Evolutionary conservation across 2,329 filamentous ascomycete genomes (phyloP), one percentile per base, ranked within the genome.

Genomic region (Ophiocordyceps camponoti-rufipedis): DNA sequence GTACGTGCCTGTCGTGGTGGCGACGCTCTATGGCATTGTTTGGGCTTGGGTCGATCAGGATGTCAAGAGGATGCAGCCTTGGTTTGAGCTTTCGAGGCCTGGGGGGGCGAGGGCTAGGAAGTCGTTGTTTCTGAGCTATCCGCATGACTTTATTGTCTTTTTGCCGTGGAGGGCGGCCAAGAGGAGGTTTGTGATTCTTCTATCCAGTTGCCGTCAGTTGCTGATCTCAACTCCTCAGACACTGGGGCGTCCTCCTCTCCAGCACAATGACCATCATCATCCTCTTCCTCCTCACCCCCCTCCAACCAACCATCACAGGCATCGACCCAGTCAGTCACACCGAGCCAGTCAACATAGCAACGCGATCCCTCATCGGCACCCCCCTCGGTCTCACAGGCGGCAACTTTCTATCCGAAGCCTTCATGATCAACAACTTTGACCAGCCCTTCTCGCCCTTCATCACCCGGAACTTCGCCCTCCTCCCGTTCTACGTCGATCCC

Each of bases 21-120:
- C 74, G 0, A 68, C 79, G 0, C 7, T 72, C 0, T 79, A 75
- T 49, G 72, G 72, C 38, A 62, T 78, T 1, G 42, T 70, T 0
- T 80, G 75, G 74, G 66, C 62, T 3, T 77, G 74, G 72, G 63
- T 78, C 0, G 75, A 80, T 44, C 54, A 80, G 0, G 72, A 81
- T 33, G 59, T 66, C 0, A 75, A 77, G 47, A 52, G 77, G 0
- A 59, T 80, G 41, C 74, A 81, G 32, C 75, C 76, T 0, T 81
- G 70, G 62, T 68, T 75, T 11, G 72, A 78, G 19, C 46, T 80
- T 1, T 76, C 73, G 0, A 68, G 64, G 10, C 13, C 51, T 0
- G 50, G 54, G 0, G 75, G 74, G 0, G 69, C 69, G 0, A 51
- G 50, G 0, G 72, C 62, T 0, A 55, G 60, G 6, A 52, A 71